Evolutionary conservation across 2,329 filamentous ascomycete genomes (phyloP), one percentile per base, ranked within the genome.

Genomic region (Venturia asperata): DNA sequence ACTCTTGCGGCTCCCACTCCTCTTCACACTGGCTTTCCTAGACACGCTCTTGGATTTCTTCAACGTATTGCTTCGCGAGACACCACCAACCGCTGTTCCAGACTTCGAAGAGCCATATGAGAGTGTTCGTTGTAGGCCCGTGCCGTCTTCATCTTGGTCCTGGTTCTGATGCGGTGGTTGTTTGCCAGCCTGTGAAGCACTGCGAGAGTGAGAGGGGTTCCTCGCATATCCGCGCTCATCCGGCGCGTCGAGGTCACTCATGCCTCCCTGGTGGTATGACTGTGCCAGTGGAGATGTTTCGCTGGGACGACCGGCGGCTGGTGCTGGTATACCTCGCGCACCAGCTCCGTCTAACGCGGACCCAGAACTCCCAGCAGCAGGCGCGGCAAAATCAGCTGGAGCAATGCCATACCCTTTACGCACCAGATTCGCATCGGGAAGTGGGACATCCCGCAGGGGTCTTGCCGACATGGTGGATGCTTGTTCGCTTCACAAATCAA

Each of bases 11-110:
- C 92, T 97, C 68, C 86, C 82, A 73, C 87, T 92, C 70, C 92
- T 88, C 76, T 87, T 89, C 69, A 96, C 73, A 72, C 91, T 95
- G 47, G 81, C 83, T 67, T 82, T 86, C 71, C 89, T 85, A 69
- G 87, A 87, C 66, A 97, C 74, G 11, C 92, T 96, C 30, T 80
- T 81, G 77, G 91, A 94, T 82, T 97, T 97, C 80, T 91, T 94
- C 70, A 97, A 81, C 0, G 92, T 97, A 67, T 91, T 90, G 67
- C 82, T 82, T 7, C 64, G 34, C 21, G 39, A 34, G 13, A 62
- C 47, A 52, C 21, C 47, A 52, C 24, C 21, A 52, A 27, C 21
- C 17, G 30, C 27, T 3, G 39, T 45, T 7, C 30, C 63, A 43
- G 42, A 24, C 17, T 61, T 61, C 52, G 64, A 65, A 4, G 41